Percentiles rank a stretch among this genome's conserved stretches.
phyloP scores from a whole-genome alignment of 495 filamentous ascomycete species.

The Talaromyces ruber region DNA sequence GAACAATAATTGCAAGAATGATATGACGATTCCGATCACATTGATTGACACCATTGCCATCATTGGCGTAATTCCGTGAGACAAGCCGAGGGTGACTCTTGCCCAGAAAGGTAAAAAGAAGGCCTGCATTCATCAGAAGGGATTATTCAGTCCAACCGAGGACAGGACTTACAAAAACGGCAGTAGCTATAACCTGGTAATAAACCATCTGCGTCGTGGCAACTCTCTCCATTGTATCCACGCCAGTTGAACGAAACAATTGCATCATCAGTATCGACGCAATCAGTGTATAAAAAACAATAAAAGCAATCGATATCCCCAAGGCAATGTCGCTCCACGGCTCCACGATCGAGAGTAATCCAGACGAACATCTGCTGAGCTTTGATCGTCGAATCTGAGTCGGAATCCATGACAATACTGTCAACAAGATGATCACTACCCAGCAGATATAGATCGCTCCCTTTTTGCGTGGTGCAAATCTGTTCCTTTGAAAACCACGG shows the following conservation, averaged over 20 bases:
- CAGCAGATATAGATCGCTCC: conserved; percentile 17
- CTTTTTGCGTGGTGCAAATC: conserved; percentile 22
- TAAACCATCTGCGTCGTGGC: conserved; percentile 28
- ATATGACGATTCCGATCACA: conserved; percentile 21
- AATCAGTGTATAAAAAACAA: conserved; percentile 8
- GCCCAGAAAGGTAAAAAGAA: conserved; percentile 25
- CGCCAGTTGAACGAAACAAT: conserved; percentile 13
- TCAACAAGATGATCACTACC: conserved; percentile 14
- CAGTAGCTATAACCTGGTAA: conserved; percentile 20
- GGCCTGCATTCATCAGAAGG: conserved; percentile 7
- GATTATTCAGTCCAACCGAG: background rate
- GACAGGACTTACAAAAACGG: conserved; percentile 19
- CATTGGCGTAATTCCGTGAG: conserved; percentile 16
- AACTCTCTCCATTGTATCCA: conserved; percentile 22
- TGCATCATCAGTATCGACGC: conserved; percentile 13
- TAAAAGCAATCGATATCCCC: conserved; percentile 9
- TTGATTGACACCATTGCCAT: conserved; percentile 29
- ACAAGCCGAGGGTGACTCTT: conserved; percentile 4
- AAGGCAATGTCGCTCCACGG: conserved; percentile 18
- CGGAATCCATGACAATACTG: conserved; percentile 22
- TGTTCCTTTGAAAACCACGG: conserved; percentile 16
- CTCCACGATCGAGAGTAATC: conserved; percentile 20
- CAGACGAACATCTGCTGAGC: conserved; percentile 16
- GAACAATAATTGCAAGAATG: conserved; percentile 24
- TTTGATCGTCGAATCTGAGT: conserved; percentile 7